phyloP scores from a whole-genome alignment of 1,284 basidiomycete species.

The Cryptococcus deneoformans region DNA sequence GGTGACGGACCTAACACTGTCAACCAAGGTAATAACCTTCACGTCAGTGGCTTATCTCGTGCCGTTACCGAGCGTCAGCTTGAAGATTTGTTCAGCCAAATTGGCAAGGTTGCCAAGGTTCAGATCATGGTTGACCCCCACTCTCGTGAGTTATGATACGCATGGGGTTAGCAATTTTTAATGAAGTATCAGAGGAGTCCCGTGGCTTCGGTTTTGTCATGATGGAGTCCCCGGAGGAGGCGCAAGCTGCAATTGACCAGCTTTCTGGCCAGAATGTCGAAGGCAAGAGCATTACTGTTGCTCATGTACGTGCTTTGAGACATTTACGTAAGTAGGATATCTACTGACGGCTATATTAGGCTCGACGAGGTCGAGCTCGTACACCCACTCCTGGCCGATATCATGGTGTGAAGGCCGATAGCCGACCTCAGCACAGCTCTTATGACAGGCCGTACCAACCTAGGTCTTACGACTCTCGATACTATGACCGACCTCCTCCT shows the following conservation, averaged over 20 bases:
- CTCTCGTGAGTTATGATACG: conserved; percentile 55
- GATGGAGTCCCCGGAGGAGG: conserved; percentile 82
- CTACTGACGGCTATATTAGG: conserved; percentile 53
- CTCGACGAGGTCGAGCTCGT: conserved; percentile 86
- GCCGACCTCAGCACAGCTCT: conserved; percentile 45
- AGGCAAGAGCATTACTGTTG: conserved; percentile 80
- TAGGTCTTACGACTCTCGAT: conserved; percentile 47
- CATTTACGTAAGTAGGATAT: not conserved
- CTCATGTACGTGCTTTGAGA: conserved; percentile 61
- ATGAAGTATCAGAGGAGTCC: conserved; percentile 59
- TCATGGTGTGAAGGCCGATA: conserved; percentile 55
- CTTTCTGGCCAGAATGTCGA: conserved; percentile 78
- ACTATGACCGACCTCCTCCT: conserved; percentile 34
- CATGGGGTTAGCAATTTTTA: not conserved
- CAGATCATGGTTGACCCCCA: conserved; percentile 98
- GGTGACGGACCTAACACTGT: conserved; percentile 1
- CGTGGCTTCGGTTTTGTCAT: conserved; percentile 98
- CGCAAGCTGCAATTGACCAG: conserved; percentile 80
- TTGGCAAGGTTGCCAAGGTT: conserved; percentile 75
- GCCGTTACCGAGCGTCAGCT: conserved; percentile 80
- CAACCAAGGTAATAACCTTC: conserved; percentile 96
- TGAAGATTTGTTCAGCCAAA: conserved; percentile 81
- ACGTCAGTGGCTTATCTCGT: conserved; percentile 83
- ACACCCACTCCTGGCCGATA: conserved; percentile 90
- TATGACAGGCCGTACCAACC: conserved; percentile 48